Percentiles rank a stretch among this genome's conserved stretches.
Conservation (phyloP, 768 basidiomycete genomes). For the Mycena floridula region DNA sequence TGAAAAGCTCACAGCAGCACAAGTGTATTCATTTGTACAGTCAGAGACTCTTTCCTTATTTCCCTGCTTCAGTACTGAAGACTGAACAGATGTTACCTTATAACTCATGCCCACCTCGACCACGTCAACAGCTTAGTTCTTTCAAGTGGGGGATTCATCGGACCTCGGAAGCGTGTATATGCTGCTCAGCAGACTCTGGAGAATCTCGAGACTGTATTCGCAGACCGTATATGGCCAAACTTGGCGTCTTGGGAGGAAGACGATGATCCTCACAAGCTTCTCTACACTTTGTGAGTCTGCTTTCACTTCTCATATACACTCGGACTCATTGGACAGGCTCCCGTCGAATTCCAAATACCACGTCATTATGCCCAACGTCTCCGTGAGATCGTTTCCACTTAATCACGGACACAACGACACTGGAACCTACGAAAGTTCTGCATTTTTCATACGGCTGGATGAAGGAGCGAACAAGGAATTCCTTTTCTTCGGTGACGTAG, state of each 20-base stretch:
- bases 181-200: constrained; percentile 56
- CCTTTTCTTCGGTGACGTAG: constrained; percentile 93
- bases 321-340: constrained; percentile 31
- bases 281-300: constrained; percentile 56
- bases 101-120: constrained; percentile 90
- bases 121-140: constrained; percentile 81
- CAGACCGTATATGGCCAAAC: constrained; percentile 80
- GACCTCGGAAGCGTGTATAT: constrained; percentile 56
- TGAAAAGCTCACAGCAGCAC: constrained; percentile 26
- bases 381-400: constrained; percentile 62
- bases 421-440: constrained; percentile 67
- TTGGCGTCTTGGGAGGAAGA: constrained; percentile 70
- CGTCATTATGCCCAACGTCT: constrained; percentile 45
- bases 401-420: constrained; percentile 60
- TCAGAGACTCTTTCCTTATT: constrained; percentile 17
- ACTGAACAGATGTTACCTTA: constrained; percentile 62
- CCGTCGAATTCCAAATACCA: constrained; percentile 47
- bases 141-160: constrained; percentile 70
- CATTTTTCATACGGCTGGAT: constrained; percentile 79
- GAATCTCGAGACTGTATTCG: constrained; percentile 68
- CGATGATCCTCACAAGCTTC: constrained; percentile 50
- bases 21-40: constrained; percentile 52
- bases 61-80: not conserved
- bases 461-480: constrained; percentile 57
- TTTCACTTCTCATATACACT: constrained; percentile 1